Conservation (phyloP, 176 grass and related monocot species). For the Triticum monococcum region DNA sequence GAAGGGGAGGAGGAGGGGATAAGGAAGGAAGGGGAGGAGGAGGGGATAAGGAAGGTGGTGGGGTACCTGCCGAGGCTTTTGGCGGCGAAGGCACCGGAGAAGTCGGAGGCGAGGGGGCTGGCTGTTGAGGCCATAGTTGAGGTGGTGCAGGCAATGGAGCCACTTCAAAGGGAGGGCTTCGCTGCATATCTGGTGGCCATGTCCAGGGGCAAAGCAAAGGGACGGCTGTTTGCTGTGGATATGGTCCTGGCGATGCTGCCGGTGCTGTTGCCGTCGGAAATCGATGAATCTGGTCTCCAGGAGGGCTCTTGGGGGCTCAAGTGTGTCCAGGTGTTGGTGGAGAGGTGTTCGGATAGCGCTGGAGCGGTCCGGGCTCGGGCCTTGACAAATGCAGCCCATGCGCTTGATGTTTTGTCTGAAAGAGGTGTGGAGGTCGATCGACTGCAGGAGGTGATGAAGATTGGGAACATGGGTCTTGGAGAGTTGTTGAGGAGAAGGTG, state of each 20-base stretch:
- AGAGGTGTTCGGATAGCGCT: slow-evolving; percentile 63
- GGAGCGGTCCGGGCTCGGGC: slow-evolving; percentile 70
- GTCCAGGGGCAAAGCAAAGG: slow-evolving; percentile 64
- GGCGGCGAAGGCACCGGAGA: slow-evolving; percentile 71
- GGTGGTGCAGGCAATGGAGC: slow-evolving; percentile 45
- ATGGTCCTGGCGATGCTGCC: slow-evolving; percentile 62
- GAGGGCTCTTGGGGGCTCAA: slow-evolving; percentile 51
- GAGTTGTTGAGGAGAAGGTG: slow-evolving; percentile 72
- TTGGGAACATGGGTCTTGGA: slow-evolving; percentile 50
- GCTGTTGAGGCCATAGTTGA: slow-evolving; percentile 79
- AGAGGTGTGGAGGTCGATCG: slow-evolving; percentile 35
- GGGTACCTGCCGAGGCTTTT: slow-evolving; percentile 67
- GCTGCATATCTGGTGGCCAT: slow-evolving; percentile 56
- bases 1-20: slow-evolving; percentile 4
- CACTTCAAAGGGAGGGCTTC: slow-evolving; percentile 40
- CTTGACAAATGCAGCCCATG: slow-evolving; percentile 65
- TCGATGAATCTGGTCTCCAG: slow-evolving; percentile 5
- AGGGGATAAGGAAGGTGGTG: slow-evolving; percentile 60
- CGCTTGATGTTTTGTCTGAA: slow-evolving; percentile 53
- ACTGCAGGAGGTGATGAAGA: slow-evolving; percentile 44
- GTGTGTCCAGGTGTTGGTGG: slow-evolving; percentile 61
- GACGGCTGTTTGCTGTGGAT: slow-evolving; percentile 75
- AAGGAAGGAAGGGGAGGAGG: slow-evolving; percentile 31
- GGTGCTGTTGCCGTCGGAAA: slow-evolving; percentile 29
- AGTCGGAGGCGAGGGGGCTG: slow-evolving; percentile 58